Conservation (phyloP, 331 rosid species). For the Telfairia occidentalis region DNA sequence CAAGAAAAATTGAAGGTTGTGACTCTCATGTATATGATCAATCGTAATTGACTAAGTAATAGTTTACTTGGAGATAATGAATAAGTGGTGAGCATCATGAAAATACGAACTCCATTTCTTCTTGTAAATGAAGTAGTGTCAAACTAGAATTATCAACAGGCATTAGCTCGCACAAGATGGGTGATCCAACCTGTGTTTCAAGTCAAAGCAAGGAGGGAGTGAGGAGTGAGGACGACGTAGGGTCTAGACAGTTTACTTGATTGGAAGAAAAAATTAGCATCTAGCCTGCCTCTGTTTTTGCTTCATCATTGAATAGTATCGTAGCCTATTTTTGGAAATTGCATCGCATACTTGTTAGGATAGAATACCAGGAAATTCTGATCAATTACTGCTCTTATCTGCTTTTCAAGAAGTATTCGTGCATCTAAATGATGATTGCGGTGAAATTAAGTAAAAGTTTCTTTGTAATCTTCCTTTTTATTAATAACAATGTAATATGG, state of each 20-base stretch:
- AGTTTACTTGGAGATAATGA: background rate
- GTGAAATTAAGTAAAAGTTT: background rate
- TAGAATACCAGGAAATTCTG: background rate
- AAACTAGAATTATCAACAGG: background rate
- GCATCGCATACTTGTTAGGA: background rate
- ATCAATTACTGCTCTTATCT: background rate
- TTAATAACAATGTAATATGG: background rate
- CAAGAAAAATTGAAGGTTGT: too few relatives aligned
- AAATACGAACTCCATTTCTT: background rate
- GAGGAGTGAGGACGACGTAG: background rate
- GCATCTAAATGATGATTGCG: background rate
- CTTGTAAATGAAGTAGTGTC: background rate
- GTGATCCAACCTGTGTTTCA: background rate
- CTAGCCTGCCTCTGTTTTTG: background rate
- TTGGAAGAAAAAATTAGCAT: background rate
- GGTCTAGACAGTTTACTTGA: background rate
- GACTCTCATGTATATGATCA: background rate
- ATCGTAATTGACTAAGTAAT: background rate
- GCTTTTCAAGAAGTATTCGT: background rate
- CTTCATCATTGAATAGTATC: background rate
- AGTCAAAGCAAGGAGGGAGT: background rate
- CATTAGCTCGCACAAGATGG: background rate
- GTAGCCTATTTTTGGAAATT: background rate
- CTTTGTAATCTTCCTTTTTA: background rate
- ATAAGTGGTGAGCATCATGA: background rate